Conservation (phyloP, 441 rosid genomes). For the Populus trichocarpa region DNA sequence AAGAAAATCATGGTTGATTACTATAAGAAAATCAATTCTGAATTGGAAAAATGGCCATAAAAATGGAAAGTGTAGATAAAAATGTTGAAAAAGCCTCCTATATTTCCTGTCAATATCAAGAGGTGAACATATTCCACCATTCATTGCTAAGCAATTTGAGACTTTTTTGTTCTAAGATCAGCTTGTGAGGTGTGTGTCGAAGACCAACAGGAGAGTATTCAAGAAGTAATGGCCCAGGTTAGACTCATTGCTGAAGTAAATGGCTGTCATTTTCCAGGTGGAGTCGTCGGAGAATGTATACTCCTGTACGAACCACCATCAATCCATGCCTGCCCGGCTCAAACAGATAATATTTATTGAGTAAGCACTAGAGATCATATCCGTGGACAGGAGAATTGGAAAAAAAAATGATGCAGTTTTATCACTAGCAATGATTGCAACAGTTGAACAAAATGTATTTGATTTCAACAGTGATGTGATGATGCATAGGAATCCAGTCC, state of each 20-base stretch:
- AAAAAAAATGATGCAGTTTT: background rate
- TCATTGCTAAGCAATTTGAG: background rate
- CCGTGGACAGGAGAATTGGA: background rate
- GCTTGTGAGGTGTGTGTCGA: background rate
- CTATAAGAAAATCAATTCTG: background rate
- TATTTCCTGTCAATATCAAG: background rate
- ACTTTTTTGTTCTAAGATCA: background rate
- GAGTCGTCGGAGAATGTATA: background rate
- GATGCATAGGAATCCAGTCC: background rate
- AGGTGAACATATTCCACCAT: background rate
- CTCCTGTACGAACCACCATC: background rate
- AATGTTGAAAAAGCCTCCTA: background rate
- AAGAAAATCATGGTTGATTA: background rate
- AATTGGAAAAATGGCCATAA: background rate
- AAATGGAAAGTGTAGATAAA: too few relatives aligned
- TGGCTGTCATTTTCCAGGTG: background rate
- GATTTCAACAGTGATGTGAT: background rate
- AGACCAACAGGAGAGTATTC: background rate
- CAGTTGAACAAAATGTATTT: background rate
- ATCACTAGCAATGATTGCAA: background rate
- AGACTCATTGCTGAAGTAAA: background rate
- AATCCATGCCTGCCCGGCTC: too few relatives aligned
- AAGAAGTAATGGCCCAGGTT: background rate
- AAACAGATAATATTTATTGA: background rate
- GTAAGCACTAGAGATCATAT: background rate